Evolutionary conservation across 108 stramenopile species (phyloP).

Genomic region (Stephanodiscus minutulus): DNA sequence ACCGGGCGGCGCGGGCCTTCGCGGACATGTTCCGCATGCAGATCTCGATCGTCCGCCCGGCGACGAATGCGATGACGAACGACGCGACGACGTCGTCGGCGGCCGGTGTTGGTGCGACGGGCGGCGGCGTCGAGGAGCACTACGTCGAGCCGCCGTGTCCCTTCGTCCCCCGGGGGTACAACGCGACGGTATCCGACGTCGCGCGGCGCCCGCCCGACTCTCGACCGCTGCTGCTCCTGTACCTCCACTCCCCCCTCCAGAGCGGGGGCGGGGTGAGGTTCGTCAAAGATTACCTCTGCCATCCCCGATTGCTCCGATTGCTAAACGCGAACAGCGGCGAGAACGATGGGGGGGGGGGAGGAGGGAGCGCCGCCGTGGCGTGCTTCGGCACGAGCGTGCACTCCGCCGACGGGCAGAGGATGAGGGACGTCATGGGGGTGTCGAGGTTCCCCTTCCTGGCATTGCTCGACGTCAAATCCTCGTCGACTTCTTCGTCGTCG

Average conservation of each 20-base stretch:
- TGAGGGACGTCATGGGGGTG: conserved; percentile 62
- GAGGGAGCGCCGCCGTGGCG: conserved; percentile 1
- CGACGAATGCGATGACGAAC: background rate
- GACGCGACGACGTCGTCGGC: conserved; percentile 6
- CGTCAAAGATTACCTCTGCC: conserved; percentile 55
- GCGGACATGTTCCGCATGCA: conserved; percentile 41
- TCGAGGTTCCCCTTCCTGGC: conserved; percentile 70
- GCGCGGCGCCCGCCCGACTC: conserved; percentile 11
- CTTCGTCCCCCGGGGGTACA: conserved; percentile 51
- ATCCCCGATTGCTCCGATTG: conserved; percentile 54
- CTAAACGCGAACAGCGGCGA: conserved; percentile 25
- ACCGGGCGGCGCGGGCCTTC: conserved; percentile 70
- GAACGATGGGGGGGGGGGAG: conserved; percentile 10
- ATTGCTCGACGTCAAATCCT: conserved; percentile 61
- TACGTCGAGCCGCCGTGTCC: conserved; percentile 52
- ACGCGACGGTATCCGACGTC: conserved; percentile 17
- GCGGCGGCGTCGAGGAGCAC: conserved; percentile 34
- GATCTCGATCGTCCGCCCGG: conserved; percentile 33
- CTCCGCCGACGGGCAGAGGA: conserved; percentile 70
- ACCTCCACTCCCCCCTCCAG: conserved; percentile 78
- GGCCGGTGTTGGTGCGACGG: too few species aligned
- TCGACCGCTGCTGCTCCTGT: conserved; percentile 60
- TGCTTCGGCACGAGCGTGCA: conserved; percentile 68
- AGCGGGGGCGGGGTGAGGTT: conserved; percentile 35
- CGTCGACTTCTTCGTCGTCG: conserved; percentile 4